These are phyloP conservation scores for Adansonia grandidieri DNA, from an alignment of 441 rosid species.

Conservation along the genomic window DNA sequence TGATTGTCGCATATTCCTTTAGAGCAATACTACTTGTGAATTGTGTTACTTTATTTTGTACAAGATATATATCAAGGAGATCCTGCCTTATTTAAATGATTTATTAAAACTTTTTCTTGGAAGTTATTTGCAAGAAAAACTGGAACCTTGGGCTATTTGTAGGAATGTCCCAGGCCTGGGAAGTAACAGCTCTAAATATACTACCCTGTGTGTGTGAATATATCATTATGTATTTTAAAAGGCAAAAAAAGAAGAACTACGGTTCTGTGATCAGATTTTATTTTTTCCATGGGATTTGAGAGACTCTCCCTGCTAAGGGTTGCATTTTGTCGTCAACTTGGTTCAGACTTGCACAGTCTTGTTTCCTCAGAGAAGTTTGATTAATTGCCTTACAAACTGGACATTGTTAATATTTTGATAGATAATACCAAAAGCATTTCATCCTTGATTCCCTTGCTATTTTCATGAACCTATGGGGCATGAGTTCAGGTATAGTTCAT, in stretches of 20 bases:
- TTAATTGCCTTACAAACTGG: background rate
- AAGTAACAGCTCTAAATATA: background rate
- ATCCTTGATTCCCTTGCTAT: background rate
- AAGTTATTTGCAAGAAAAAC: background rate
- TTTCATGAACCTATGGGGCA: background rate
- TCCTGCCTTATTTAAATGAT: background rate
- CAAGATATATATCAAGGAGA: background rate
- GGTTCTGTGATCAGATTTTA: background rate
- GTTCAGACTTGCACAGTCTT: background rate
- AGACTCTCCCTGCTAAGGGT: background rate
- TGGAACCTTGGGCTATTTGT: background rate
- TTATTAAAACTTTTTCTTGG: background rate
- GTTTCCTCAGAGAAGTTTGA: constrained; percentile 4
- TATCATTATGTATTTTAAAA: background rate
- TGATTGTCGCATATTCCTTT: background rate
- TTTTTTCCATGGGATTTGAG: background rate
- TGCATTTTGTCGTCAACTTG: constrained; percentile 10
- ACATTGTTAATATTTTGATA: background rate
- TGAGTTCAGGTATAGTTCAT: background rate
- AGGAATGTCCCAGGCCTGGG: background rate
- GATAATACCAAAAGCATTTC: background rate
- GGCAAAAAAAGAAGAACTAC: background rate
- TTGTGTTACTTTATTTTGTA: background rate
- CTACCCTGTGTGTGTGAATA: background rate
- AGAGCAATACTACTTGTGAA: background rate